A percentile compares a stretch with the other conserved stretches of the same genome.
These are phyloP conservation scores for Arachis hypogaea DNA, from an alignment of 306 rosid species.

Conservation along the genomic window DNA sequence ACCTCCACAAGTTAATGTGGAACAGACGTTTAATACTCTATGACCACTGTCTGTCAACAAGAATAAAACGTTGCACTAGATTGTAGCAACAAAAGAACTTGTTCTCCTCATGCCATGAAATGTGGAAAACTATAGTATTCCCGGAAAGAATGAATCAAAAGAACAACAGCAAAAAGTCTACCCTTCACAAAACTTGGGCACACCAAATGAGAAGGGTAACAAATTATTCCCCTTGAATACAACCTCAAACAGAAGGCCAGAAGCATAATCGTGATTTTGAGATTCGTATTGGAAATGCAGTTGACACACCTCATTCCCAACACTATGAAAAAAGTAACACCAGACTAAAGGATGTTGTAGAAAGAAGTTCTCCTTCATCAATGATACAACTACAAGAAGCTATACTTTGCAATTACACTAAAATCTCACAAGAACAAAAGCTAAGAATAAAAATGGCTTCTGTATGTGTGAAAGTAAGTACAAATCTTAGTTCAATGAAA, in stretches of 20 bases:
- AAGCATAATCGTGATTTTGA: background rate
- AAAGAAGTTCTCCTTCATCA: conserved; percentile 22
- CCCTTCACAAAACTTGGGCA: conserved; percentile 18
- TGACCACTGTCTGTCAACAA: background rate
- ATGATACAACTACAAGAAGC: conserved; percentile 1
- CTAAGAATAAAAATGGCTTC: background rate
- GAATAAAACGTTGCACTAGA: too few relatives aligned
- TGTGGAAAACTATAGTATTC: background rate
- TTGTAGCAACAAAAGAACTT: background rate
- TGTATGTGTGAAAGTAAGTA: background rate
- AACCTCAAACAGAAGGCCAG: conserved; percentile 18
- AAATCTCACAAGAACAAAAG: background rate
- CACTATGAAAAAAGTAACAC: conserved; percentile 1
- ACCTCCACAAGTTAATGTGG: background rate
- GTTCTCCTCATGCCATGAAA: background rate
- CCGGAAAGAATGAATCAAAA: background rate
- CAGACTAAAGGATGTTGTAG: conserved; percentile 20
- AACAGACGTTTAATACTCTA: background rate
- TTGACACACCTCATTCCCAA: background rate
- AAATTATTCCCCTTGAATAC: conserved; percentile 11
- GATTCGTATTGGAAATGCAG: conserved; percentile 20
- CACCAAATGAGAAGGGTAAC: background rate
- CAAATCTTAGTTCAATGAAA: conserved; percentile 1
- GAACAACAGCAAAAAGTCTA: background rate
- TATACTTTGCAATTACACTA: conserved; percentile 7